Percentiles rank a stretch among this genome's conserved stretches.
These are phyloP conservation scores for Rutstroemia sp. DNA, from an alignment of 2,329 filamentous ascomycete species.

Conservation along the genomic window DNA sequence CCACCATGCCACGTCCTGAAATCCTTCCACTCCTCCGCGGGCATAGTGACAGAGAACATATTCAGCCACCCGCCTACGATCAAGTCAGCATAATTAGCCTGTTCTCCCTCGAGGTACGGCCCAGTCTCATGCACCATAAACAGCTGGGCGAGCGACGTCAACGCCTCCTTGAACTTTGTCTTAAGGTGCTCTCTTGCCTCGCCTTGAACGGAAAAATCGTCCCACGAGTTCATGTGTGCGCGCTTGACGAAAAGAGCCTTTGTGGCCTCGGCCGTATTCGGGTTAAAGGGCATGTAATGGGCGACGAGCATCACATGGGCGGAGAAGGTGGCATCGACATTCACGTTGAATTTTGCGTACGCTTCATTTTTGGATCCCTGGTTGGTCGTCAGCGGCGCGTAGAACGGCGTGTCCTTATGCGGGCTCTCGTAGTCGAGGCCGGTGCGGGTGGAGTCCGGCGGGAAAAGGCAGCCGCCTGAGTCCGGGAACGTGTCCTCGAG, in stretches of 20 bases:
- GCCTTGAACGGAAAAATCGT: slow-evolving; percentile 33
- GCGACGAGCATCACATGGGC: slow-evolving; percentile 35
- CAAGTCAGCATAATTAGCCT: slow-evolving; percentile 36
- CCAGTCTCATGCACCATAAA: slow-evolving; percentile 29
- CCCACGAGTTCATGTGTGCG: slow-evolving; percentile 37
- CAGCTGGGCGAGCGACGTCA: slow-evolving; percentile 30
- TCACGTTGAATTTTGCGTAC: slow-evolving; percentile 44
- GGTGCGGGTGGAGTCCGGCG: neutral
- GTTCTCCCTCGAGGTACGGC: slow-evolving; percentile 20
- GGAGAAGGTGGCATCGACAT: slow-evolving; percentile 48
- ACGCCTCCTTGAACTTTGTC: slow-evolving; percentile 25
- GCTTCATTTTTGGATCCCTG: slow-evolving; percentile 22
- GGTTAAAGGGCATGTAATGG: slow-evolving; percentile 32
- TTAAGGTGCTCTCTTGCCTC: neutral
- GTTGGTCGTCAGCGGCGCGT: neutral
- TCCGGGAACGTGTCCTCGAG: slow-evolving; percentile 1
- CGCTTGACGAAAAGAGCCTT: neutral
- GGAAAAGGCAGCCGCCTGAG: slow-evolving; percentile 5
- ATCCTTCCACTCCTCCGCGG: slow-evolving; percentile 9
- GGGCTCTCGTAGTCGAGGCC: neutral
- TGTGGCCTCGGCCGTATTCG: neutral
- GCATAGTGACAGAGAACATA: slow-evolving; percentile 20
- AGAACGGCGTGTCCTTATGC: neutral
- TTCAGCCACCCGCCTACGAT: slow-evolving; percentile 36
- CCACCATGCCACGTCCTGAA: slow-evolving; percentile 12